A percentile compares a stretch with the other conserved stretches of the same genome.
Conservation (phyloP, 23 red algal species). For the Pyropia haitanensis region DNA sequence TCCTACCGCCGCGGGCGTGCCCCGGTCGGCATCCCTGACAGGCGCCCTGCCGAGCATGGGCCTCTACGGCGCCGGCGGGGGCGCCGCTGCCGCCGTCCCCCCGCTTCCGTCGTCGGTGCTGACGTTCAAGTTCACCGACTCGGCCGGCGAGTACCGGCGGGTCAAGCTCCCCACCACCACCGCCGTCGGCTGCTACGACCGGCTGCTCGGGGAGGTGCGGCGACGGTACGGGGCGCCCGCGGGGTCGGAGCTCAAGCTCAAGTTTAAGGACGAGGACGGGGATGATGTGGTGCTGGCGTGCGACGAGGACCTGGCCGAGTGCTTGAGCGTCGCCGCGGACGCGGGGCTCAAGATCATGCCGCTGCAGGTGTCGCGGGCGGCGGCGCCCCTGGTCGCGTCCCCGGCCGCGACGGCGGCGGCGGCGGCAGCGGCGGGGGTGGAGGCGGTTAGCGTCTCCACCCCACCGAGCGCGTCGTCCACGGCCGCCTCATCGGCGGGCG, state of each 20-base stretch:
- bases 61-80: no score
- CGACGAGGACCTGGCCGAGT: constrained; percentile 58
- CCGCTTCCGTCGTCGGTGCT: neutral
- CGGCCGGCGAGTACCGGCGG: constrained; percentile 48
- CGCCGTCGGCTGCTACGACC: constrained; percentile 35
- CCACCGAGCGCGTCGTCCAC: no score
- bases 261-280: constrained; percentile 53
- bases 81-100: no score
- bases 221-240: constrained; percentile 21
- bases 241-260: constrained; percentile 23
- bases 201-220: constrained; percentile 51
- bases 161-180: constrained; percentile 46
- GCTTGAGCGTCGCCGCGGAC: constrained; percentile 35
- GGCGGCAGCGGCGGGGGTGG: no score
- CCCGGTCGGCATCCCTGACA: no score
- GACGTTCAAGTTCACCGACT: constrained; percentile 69
- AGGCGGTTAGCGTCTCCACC: no score
- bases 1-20: no score
- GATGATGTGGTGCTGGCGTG: constrained; percentile 50
- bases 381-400: no score
- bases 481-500: no score
- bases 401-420: no score
- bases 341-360: constrained; percentile 23
- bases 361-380: constrained; percentile 9
- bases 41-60: no score